Base-by-base conservation (phyloP, 805 yeast genomes). In the Maudiozyma serrabonitensis region DNA sequence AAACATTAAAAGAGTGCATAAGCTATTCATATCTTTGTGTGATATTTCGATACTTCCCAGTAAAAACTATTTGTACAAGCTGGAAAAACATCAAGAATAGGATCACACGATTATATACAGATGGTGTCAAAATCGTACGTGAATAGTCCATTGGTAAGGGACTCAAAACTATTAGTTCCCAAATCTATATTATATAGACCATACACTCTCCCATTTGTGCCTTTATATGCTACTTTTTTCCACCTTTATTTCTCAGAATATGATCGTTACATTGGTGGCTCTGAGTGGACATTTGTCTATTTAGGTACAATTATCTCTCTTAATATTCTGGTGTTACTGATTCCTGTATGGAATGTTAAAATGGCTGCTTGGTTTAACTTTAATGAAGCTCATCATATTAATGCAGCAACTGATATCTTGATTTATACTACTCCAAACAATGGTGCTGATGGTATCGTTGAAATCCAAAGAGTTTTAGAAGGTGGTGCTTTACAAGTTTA, bases 281-380 rank as follows among this genome's bases (percentile, higher is more conserved):
- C 84, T 43, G 99, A 91, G 69, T 93, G 99, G 98, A 93, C 98
- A 0, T 87, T 87, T 66, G 93, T 91, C 37, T 90, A 80, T 61
- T 71, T 88, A 23, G 84, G 95, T 52, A 67, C 89, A 6, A 73
- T 90, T 46, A 66, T 84, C 37, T 80, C 96, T 2, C 52, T 84
- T 51, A 95, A 91, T 63, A 70, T 82, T 42, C 71, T 91, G 63
- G 71, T 91, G 50, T 76, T 89, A 83, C 77, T 91, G 65, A 78
- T 88, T 79, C 96, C 98, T n/a, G 84, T 84, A 60, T 91, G 99
- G 99, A 88, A 82, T 63, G 76, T 89, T 52, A 75, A 78, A 46
- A 69, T 91, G 47, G 78, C 80, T 52, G 78, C 87, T 35, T 66
- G 67, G 3, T 88, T 91, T 70, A 86, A 89, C 62, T 88, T 85